Evolutionary conservation across 1,284 basidiomycete genomes (phyloP), one percentile per base, ranked within the genome.

Genomic region (Inonotus hispidus): DNA sequence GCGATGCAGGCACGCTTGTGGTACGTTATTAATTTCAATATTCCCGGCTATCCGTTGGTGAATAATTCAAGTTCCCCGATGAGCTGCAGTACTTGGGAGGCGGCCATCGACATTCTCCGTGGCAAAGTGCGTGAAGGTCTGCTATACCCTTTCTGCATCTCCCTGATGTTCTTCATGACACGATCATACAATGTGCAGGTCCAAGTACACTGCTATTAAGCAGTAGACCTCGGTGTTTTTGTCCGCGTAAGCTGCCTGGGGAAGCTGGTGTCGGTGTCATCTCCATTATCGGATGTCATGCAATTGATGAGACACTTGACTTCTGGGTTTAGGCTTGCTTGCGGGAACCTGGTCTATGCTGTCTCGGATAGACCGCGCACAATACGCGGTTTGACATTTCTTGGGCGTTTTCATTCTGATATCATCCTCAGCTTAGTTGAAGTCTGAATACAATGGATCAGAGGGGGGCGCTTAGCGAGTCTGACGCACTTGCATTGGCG

Each of bases 241-340:
- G 68, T 70, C 60, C 63, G 71, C 27, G 69, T 68, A 47, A 43
- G 67, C 56, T 94, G 64, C 83, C 96, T 41, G 82, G 88, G 66
- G 70, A 71, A 32, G 83, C 85, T 1, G 73, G 81, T 54, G 81
- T 93, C 14, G 87, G 87, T 14, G 90, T 95, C 29, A 84, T 96
- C 78, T 0, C 81, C 81, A 0, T 66, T 78, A 16, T 75, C 72
- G 3, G 65, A 70, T 29, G 70, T 77, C 5, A 69, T 72, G 3
- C 73, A 68, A 56, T 68, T 77, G n/a, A 64, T 72, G 19, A 65
- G 66, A 5, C 71, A 75, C 45, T 77, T 83, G 41, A 75, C 69
- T 10, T 76, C 82, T 39, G 82, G 74, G 0, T 64, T 83, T n/a
- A 79, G 80, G 16, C 73, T 80, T 37, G 64, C 67, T 14, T 72